A percentile compares a stretch with the other conserved stretches of the same genome.
These are phyloP conservation scores for Warburgia ugandensis DNA, from an alignment of 164 flowering plant species.

Conservation along the genomic window DNA sequence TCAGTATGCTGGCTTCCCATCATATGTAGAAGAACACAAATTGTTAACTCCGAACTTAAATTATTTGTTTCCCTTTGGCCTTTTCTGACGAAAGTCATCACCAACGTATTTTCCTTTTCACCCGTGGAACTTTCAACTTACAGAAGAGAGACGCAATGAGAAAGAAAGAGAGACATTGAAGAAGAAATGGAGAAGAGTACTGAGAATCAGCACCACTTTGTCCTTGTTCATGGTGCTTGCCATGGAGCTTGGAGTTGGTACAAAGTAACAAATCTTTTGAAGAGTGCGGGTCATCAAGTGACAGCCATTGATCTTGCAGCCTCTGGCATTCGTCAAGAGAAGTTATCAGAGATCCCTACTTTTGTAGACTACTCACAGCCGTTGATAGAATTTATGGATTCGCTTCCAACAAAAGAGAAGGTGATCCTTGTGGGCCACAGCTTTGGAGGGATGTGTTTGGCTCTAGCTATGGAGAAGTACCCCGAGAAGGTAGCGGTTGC, in stretches of 20 bases:
- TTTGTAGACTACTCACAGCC: slow-evolving; percentile 28
- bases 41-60: no score
- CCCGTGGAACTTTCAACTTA: no score
- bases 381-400: slow-evolving; percentile 24
- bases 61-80: no score
- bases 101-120: no score
- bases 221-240: slow-evolving; percentile 49
- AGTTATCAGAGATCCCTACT: slow-evolving; percentile 9
- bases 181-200: no score
- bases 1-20: no score
- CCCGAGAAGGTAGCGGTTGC: slow-evolving; percentile 27
- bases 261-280: slow-evolving; percentile 33
- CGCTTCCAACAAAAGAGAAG: slow-evolving; percentile 20
- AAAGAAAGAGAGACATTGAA: no score
- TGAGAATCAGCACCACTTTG: no score
- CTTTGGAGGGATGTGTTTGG: slow-evolving; percentile 23
- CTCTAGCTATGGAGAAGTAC: slow-evolving; percentile 35
- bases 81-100: no score
- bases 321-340: slow-evolving; percentile 24
- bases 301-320: slow-evolving; percentile 36
- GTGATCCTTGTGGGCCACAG: slow-evolving; percentile 40
- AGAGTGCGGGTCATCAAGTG: slow-evolving; percentile 30
- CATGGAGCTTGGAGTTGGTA: slow-evolving; percentile 65
- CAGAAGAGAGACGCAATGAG: no score
- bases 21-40: no score